phyloP scores from a whole-genome alignment of 2,329 filamentous ascomycete genomes.

The Ascochyta clinopodiicola region DNA sequence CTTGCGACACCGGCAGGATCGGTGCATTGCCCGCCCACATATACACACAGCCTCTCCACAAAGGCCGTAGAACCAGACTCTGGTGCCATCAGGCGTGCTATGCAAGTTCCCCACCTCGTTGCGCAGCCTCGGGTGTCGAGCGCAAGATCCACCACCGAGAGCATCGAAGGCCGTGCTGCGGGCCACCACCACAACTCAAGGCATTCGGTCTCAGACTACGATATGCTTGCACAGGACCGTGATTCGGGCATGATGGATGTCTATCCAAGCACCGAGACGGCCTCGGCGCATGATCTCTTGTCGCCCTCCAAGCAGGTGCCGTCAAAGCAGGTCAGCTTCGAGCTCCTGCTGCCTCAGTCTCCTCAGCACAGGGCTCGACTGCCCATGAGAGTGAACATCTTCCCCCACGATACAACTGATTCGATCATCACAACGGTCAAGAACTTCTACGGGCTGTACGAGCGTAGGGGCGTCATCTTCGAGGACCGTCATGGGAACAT shows the following conservation, averaged over 20 bases:
- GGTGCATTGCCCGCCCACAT: conserved; percentile 34
- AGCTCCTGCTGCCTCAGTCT: conserved; percentile 72
- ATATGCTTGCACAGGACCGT: conserved; percentile 35
- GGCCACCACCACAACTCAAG: conserved; percentile 38
- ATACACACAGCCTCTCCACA: conserved; percentile 30
- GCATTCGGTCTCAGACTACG: conserved; percentile 33
- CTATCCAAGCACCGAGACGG: conserved; percentile 46
- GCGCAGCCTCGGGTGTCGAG: conserved; percentile 33
- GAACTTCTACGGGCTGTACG: conserved; percentile 97
- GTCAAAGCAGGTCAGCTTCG: conserved; percentile 78
- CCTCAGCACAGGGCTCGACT: conserved; percentile 75
- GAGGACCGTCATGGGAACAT: conserved; percentile 89
- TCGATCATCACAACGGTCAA: conserved; percentile 98
- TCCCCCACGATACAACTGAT: conserved; percentile 93
- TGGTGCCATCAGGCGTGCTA: conserved; percentile 23
- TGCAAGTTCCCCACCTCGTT: conserved; percentile 44
- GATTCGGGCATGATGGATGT: conserved; percentile 43
- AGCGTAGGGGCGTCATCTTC: conserved; percentile 85
- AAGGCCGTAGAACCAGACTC: conserved; percentile 20
- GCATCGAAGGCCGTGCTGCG: conserved; percentile 35
- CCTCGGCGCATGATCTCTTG: conserved; percentile 40
- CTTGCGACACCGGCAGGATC: conserved; percentile 51
- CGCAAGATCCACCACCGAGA: conserved; percentile 34
- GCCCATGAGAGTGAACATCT: conserved; percentile 89
- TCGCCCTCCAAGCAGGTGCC: conserved; percentile 48